Evolutionary conservation across 208 protist species (phyloP), one percentile per base, ranked within the genome.

Genomic region (Naegleria fowleri): DNA sequence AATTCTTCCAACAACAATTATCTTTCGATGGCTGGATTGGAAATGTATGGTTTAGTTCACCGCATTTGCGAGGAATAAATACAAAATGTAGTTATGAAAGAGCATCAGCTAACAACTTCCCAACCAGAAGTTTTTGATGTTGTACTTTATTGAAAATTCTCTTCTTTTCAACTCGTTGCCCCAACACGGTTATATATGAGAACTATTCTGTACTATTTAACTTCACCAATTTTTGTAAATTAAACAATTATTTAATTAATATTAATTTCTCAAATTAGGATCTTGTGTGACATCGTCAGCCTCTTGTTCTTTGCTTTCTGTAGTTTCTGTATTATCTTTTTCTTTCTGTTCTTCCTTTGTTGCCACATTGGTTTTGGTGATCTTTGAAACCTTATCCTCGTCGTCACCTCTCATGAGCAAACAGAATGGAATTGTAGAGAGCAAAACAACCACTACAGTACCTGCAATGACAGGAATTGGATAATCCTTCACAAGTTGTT

Each of bases 281-380:
- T n/a, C n/a, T n/a, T n/a, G n/a, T n/a, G n/a, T n/a, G n/a, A n/a
- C n/a, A n/a, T n/a, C n/a, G 43, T 48, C 43, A 48, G 43, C 43
- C 43, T 48, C 43, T 48, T 48, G 5, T 7, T 48, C 7, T 48
- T 48, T 7, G 7, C 7, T 7, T 9, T 7, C 43, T 9, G 43
- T 7, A 9, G 43, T 48, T 48, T 1, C 7, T 48, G 43, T 48
- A 7, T 39, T 29, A 38, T 83, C 75, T 3, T 40, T 39, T 1
- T 89, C 90, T 39, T 94, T 90, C 22, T 41, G 13, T 4, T 87
- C 43, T 38, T 83, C 88, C 3, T 92, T 91, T 19, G 86, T 90
- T 0, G 6, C 76, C 5, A 55, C 90, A 33, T 92, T 52, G 25
- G 39, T 87, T 25, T 93, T 86, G 5, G 79, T 92, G 19, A 13